These are phyloP conservation scores for Serendipita sp. DNA, from an alignment of 1,284 basidiomycete genomes.

Conservation along the genomic window DNA sequence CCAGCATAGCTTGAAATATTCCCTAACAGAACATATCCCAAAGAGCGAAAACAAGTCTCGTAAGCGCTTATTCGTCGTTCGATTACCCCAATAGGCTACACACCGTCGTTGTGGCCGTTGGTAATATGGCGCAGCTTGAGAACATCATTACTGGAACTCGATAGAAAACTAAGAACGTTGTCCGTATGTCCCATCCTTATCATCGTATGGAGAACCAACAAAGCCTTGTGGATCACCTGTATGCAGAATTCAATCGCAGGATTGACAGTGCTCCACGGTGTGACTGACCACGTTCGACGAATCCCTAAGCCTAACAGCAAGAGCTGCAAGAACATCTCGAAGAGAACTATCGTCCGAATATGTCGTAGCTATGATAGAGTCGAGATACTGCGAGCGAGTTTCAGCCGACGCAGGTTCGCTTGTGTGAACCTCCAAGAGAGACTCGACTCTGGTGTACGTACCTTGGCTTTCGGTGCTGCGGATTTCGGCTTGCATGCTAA, in stretches of 20 bases:
- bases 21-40: constrained; percentile 73
- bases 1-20: constrained; percentile 78
- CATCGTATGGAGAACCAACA: constrained; percentile 91
- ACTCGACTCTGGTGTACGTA: constrained; percentile 20
- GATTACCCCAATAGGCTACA: constrained; percentile 15
- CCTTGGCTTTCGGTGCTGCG: constrained; percentile 86
- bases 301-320: constrained; percentile 73
- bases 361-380: constrained; percentile 88
- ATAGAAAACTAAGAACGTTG: constrained; percentile 69
- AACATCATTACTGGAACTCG: constrained; percentile 53
- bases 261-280: neutral
- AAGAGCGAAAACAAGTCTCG: neutral
- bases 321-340: constrained; percentile 80
- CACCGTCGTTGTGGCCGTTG: constrained; percentile 69
- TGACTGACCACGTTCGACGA: constrained; percentile 72
- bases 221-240: constrained; percentile 89
- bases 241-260: constrained; percentile 3
- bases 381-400: constrained; percentile 44
- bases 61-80: constrained; percentile 2
- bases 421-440: neutral
- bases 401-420: constrained; percentile 7
- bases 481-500: constrained; percentile 89
- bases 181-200: constrained; percentile 88
- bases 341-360: constrained; percentile 86
- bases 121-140: constrained; percentile 69